Conservation (phyloP, 2,329 filamentous ascomycete genomes). For the Penicillium sclerotigenum region DNA sequence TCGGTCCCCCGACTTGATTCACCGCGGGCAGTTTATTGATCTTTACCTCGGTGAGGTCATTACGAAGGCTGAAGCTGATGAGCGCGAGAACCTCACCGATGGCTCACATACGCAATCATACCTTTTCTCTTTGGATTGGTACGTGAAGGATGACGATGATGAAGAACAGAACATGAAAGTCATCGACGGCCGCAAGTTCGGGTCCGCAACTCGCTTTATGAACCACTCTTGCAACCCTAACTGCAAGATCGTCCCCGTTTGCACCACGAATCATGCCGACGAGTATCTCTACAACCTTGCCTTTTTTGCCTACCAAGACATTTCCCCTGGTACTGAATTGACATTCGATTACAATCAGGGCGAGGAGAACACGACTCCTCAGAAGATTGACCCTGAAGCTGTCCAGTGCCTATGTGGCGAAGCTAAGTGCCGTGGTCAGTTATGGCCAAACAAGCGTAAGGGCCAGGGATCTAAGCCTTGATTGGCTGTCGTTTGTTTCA, state of each 20-base stretch:
- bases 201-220: slow-evolving; percentile 45
- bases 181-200: slow-evolving; percentile 45
- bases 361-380: slow-evolving; percentile 18
- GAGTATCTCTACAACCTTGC: slow-evolving; percentile 45
- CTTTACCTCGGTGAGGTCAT: slow-evolving; percentile 47
- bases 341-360: slow-evolving; percentile 49
- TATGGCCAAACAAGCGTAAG: slow-evolving; percentile 44
- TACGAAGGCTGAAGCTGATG: slow-evolving; percentile 35
- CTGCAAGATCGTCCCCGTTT: slow-evolving; percentile 44
- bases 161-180: slow-evolving; percentile 33
- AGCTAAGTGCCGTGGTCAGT: slow-evolving; percentile 42
- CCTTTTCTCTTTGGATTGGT: slow-evolving; percentile 44
- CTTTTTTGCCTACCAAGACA: slow-evolving; percentile 46
- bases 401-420: slow-evolving; percentile 47
- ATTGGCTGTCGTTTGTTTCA: background rate
- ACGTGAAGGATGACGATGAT: slow-evolving; percentile 23
- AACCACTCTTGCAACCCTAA: slow-evolving; percentile 51
- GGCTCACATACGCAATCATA: slow-evolving; percentile 34
- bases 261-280: slow-evolving; percentile 39
- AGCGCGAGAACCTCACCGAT: slow-evolving; percentile 35
- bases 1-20: slow-evolving; percentile 38
- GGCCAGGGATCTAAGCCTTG: slow-evolving; percentile 19
- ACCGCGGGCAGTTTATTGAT: slow-evolving; percentile 46
- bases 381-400: slow-evolving; percentile 35
- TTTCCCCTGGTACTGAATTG: slow-evolving; percentile 43